Conservation (phyloP, 805 yeast species). For the Saccharomycopsis microspora region DNA sequence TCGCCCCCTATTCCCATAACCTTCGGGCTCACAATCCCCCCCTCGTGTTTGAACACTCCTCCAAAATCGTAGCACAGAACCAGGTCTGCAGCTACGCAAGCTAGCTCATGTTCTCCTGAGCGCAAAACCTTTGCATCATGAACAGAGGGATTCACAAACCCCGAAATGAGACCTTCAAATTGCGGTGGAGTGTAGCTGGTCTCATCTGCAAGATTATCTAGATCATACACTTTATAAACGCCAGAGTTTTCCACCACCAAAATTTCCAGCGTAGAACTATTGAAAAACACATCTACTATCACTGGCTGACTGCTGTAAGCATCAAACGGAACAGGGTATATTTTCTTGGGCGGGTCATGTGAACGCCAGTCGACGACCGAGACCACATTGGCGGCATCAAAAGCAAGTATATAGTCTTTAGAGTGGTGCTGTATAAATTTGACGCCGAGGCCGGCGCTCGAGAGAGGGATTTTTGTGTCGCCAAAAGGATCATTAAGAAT, state of each 20-base stretch:
- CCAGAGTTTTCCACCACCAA: slow-evolving; percentile 5
- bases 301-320: neutral
- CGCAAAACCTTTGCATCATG: neutral
- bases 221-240: slow-evolving; percentile 5
- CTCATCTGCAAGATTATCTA: slow-evolving; percentile 1
- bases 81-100: neutral
- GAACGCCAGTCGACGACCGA: slow-evolving; percentile 26
- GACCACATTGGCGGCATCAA: slow-evolving; percentile 24
- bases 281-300: neutral
- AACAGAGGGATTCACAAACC: neutral
- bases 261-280: neutral
- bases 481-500: neutral
- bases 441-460: neutral
- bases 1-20: too few species aligned
- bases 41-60: neutral
- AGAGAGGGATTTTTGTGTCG: neutral
- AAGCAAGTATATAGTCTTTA: neutral
- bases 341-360: slow-evolving; percentile 21
- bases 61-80: neutral
- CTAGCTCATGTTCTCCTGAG: neutral
- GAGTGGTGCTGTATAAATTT: neutral
- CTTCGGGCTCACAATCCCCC: too few species aligned
- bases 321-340: slow-evolving; percentile 22
- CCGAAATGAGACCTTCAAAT: neutral
- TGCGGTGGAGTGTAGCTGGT: slow-evolving; percentile 5